These are phyloP conservation scores for Fistulifera pelliculosa DNA, from an alignment of 108 stramenopile genomes.

Conservation along the genomic window DNA sequence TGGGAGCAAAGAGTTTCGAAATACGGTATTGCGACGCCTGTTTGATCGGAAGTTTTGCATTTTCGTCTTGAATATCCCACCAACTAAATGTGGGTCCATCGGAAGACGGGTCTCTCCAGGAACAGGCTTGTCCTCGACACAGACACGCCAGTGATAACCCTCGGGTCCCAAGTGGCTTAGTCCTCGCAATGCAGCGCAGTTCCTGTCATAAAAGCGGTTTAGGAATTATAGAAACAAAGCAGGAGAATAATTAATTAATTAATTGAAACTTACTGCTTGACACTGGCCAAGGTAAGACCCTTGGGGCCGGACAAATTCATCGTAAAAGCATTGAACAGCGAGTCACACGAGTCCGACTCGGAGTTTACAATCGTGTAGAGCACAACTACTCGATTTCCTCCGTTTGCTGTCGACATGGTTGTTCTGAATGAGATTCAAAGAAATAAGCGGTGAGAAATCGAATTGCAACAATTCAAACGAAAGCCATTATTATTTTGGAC, in stretches of 20 bases:
- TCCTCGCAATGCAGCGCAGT: constrained; percentile 44
- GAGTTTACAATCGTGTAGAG: constrained; percentile 45
- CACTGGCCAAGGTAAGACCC: constrained; percentile 46
- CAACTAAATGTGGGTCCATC: constrained; percentile 38
- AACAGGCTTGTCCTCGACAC: constrained; percentile 62
- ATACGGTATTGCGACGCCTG: constrained; percentile 49
- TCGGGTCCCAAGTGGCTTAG: constrained; percentile 54
- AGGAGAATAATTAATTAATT: neutral
- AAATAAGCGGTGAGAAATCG: too few relatives aligned
- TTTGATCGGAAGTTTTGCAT: constrained; percentile 70
- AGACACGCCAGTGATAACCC: constrained; percentile 80
- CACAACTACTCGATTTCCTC: constrained; percentile 18
- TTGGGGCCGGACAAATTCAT: constrained; percentile 37
- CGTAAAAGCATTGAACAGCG: constrained; percentile 57
- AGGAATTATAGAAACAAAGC: neutral
- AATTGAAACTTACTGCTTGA: constrained; percentile 48
- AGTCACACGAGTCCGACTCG: constrained; percentile 24
- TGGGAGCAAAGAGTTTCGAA: constrained; percentile 46
- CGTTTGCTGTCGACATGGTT: too few relatives aligned
- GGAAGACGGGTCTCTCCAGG: constrained; percentile 17
- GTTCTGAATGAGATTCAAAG: too few relatives aligned
- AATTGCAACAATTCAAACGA: too few relatives aligned
- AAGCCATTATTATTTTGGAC: too few relatives aligned
- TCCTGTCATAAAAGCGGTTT: constrained; percentile 10
- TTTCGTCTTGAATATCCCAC: constrained; percentile 90